A percentile compares a stretch with the other conserved stretches of the same genome.
phyloP scores from a whole-genome alignment of 495 filamentous ascomycete genomes.

The Lasiosphaeria hispida region DNA sequence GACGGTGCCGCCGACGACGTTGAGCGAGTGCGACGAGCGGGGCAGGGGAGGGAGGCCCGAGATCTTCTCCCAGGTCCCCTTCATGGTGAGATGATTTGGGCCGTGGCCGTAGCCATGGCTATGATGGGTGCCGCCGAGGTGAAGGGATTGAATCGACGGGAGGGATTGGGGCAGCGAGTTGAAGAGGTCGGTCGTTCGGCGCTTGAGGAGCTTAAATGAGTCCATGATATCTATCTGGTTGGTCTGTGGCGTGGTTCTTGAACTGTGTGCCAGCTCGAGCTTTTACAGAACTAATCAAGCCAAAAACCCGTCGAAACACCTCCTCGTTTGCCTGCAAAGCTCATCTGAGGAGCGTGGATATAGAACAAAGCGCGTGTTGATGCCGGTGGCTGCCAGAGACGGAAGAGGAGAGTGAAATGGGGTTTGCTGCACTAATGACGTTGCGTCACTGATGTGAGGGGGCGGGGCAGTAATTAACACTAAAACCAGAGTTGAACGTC shows the following conservation, averaged over 20 bases:
- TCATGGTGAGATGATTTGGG: constrained; percentile 32
- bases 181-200: constrained; percentile 44
- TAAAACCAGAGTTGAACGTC: no score
- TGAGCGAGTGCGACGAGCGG: constrained; percentile 67
- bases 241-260: background rate
- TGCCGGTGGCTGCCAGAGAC: no score
- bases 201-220: constrained; percentile 43
- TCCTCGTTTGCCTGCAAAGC: no score
- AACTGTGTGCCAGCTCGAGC: no score
- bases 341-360: no score
- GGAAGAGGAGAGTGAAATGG: no score
- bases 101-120: constrained; percentile 7
- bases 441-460: no score
- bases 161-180: constrained; percentile 38
- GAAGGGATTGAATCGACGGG: constrained; percentile 28
- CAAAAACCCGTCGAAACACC: no score
- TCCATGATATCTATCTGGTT: constrained; percentile 32
- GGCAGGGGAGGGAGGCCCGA: constrained; percentile 49
- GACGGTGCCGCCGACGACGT: constrained; percentile 61
- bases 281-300: no score
- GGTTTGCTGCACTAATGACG: no score
- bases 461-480: no score
- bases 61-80: constrained; percentile 60
- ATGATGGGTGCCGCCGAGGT: constrained; percentile 16
- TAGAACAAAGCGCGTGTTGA: no score